A percentile compares a stretch with the other conserved stretches of the same genome.
Conservation (phyloP, 495 filamentous ascomycete species). For the Umbilicaria muhlenbergii region DNA sequence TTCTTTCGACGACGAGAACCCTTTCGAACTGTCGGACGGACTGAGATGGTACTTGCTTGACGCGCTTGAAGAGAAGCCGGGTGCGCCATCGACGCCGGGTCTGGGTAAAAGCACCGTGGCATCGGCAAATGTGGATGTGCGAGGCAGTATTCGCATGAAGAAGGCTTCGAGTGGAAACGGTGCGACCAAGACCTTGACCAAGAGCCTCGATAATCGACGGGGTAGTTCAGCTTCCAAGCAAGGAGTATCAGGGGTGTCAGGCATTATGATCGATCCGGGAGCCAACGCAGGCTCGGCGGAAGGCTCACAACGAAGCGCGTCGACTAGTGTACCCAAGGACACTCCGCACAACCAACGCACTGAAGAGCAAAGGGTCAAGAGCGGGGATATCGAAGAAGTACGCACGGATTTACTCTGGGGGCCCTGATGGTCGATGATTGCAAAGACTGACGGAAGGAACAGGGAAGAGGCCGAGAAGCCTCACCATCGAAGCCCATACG, state of each 20-base stretch:
- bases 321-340: constrained; percentile 12
- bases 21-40: constrained; percentile 91
- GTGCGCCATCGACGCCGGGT: constrained; percentile 84
- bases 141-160: constrained; percentile 49
- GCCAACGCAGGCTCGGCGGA: constrained; percentile 16
- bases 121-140: constrained; percentile 73
- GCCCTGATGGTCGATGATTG: constrained; percentile 21
- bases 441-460: constrained; percentile 2
- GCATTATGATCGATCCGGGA: constrained; percentile 2
- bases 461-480: not conserved
- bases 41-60: constrained; percentile 93
- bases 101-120: constrained; percentile 80
- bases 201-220: constrained; percentile 76
- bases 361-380: constrained; percentile 16
- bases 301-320: constrained; percentile 21
- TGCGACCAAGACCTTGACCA: constrained; percentile 62
- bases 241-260: constrained; percentile 18
- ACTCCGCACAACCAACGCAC: constrained; percentile 22
- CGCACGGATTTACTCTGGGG: constrained; percentile 30
- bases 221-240: constrained; percentile 74
- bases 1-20: constrained; percentile 84
- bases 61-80: constrained; percentile 82
- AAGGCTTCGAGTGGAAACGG: constrained; percentile 24
- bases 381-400: constrained; percentile 25
- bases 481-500: constrained; percentile 4